Evolutionary conservation across 2,329 filamentous ascomycete species (phyloP), one percentile per base, ranked within the genome.

Genomic region (Alternaria burnsii): DNA sequence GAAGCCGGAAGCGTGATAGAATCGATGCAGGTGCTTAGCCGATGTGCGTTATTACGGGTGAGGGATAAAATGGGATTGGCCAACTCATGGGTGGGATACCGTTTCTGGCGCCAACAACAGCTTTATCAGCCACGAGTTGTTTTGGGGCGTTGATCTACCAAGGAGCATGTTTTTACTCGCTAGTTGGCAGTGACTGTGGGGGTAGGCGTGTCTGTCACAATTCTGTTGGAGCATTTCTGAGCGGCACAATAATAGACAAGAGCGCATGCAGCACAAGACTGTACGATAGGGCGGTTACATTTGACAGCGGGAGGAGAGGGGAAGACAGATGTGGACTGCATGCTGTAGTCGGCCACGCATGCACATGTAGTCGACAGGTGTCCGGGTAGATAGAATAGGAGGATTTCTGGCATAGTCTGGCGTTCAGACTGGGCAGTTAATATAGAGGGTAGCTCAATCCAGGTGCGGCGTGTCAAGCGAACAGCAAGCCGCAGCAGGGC

Each of bases 41-140:
- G 51, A 40, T 42, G 57, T 46, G 55, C 48, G n/a, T 41, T 52
- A 58, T 59, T 65, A 50, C 51, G 65, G 62, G 60, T 55, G 71
- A 69, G 65, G 42, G 67, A 55, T 73, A 73, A 71, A 73, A 70
- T 68, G 73, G 67, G 61, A 76, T 74, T 75, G 72, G 74, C 54
- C 55, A 59, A 54, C 61, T 57, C 54, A 66, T 52, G 68, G 66
- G 67, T 67, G 63, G 58, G 58, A 62, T 52, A 53, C 60, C 58
- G 61, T 61, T 63, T 67, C 62, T 40, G 67, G 65, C 63, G 61
- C 58, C 55, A 56, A 61, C 65, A 62, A 65, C 55, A 66, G 68
- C 59, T 70, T 68, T 64, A 67, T 71, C 67, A 65, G 67, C 66
- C 66, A 65, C 63, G 67, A 58, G 61, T 63, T 74, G 65, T 55